These are phyloP conservation scores for Cadophora luteo-olivacea DNA, from an alignment of 2,329 filamentous ascomycete genomes.

Conservation along the genomic window DNA sequence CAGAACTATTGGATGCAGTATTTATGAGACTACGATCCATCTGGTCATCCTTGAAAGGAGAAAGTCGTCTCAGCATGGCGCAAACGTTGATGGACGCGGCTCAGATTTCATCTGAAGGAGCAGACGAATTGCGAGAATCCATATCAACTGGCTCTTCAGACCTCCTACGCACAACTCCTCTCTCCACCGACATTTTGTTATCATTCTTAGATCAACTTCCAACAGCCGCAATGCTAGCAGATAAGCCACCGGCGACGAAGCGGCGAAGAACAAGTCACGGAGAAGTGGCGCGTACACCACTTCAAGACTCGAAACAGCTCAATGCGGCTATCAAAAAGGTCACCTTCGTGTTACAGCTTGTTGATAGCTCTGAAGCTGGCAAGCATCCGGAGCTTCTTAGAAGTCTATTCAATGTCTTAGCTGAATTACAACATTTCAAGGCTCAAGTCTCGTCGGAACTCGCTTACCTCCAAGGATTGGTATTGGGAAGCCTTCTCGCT, in stretches of 20 bases:
- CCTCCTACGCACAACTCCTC: conserved; percentile 73
- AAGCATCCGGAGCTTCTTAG: conserved; percentile 78
- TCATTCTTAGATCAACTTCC: conserved; percentile 78
- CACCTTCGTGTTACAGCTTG: conserved; percentile 86
- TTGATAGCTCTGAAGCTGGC: conserved; percentile 80
- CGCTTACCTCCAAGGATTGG: conserved; percentile 86
- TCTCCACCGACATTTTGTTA: conserved; percentile 75
- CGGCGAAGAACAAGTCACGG: conserved; percentile 79
- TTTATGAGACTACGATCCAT: conserved; percentile 74
- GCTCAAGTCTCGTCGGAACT: conserved; percentile 83
- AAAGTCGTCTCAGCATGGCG: conserved; percentile 64
- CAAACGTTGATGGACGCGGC: conserved; percentile 68
- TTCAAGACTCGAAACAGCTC: conserved; percentile 69
- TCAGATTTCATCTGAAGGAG: conserved; percentile 49
- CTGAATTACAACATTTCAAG: conserved; percentile 85
- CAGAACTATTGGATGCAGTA: conserved; percentile 64
- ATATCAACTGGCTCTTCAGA: conserved; percentile 70
- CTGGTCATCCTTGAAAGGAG: conserved; percentile 75
- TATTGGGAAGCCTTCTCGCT: conserved; percentile 79
- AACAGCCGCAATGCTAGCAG: conserved; percentile 73
- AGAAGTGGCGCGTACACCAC: conserved; percentile 66
- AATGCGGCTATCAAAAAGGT: conserved; percentile 74
- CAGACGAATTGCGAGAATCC: conserved; percentile 42
- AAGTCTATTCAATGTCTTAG: conserved; percentile 82
- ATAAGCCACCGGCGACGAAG: conserved; percentile 77